Base-by-base conservation (phyloP, 1,284 basidiomycete genomes). In the Irpex rosettiformis region DNA sequence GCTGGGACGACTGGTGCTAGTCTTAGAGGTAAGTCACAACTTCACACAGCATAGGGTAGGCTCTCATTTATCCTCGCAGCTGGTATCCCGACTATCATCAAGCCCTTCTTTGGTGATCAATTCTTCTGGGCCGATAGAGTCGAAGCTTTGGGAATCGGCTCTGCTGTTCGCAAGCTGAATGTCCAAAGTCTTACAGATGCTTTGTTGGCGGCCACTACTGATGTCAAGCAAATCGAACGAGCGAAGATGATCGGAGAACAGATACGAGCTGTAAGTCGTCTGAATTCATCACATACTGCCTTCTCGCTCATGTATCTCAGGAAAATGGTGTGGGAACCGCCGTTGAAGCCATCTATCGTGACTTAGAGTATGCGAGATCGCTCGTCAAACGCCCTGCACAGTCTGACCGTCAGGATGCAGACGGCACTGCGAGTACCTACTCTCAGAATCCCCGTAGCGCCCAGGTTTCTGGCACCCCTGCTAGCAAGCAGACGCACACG, bases 101-200 rank as follows among this genome's bases (percentile, higher is more conserved):
- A 90, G 64, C 96, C 96, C 0, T 99, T 97, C 82, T 98, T 98
- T 67, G 96, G 96, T 5, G 96, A 97, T 73, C 93, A 99, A 69
- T 94, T 90, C 73, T 98, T 98, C 75, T 98, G 95, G 93, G 93
- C 92, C 3, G 93, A 94, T 74, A 88, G 95, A 25, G 92, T 96
- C 21, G 94, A 98, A 72, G 92, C 92, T 3, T 81, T 99, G 33
- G 94, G 95, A 40, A 87, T 98, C 52, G 96, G 96, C 28, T 81
- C 86, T 33, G 85, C 88, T 56, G 87, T 98, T 42, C 84, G 91
- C 63, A 94, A 94, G 72, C 78, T 98, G 55, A 94, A 91, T 13
- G 86, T 88, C 3, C 85, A 93, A 11, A 77, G 75, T 51, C 77
- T 99, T 52, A 81, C 89, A 6, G 85, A 89, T 3, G 96, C 96